These are phyloP conservation scores for Diaporthe destruens DNA, from an alignment of 2,329 filamentous ascomycete species.

Conservation along the genomic window DNA sequence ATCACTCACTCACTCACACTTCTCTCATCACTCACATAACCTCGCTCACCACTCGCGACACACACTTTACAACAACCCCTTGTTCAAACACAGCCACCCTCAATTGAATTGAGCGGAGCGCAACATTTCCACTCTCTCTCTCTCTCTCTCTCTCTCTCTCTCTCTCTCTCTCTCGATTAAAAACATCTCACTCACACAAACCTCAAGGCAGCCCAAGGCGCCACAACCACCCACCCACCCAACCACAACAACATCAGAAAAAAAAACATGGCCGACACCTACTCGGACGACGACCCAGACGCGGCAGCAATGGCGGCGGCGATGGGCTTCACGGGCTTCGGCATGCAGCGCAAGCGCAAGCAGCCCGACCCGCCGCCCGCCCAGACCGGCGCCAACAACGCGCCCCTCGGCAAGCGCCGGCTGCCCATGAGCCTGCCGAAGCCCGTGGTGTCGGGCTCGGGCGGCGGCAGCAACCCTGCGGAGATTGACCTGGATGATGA, in stretches of 20 bases:
- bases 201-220: too few species aligned
- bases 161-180: too few species aligned
- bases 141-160: too few species aligned
- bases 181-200: neutral
- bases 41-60: neutral
- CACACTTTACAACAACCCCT: too few species aligned
- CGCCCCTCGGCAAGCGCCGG: conserved; percentile 55
- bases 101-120: too few species aligned
- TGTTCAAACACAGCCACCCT: too few species aligned
- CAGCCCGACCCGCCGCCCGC: conserved; percentile 66
- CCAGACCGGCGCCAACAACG: conserved; percentile 57
- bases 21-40: neutral
- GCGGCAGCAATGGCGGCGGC: conserved; percentile 71
- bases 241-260: too few species aligned
- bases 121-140: neutral
- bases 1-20: too few species aligned
- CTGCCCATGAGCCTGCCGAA: conserved; percentile 40
- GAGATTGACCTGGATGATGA: conserved; percentile 60
- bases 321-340: conserved; percentile 83
- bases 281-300: conserved; percentile 44
- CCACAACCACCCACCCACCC: neutral
- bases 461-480: conserved; percentile 49
- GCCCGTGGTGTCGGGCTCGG: conserved; percentile 30
- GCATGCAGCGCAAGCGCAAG: conserved; percentile 71
- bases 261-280: conserved; percentile 37